Evolutionary conservation across 225 moss, liverwort and hornwort species (phyloP).

Genomic region (Takakia lepidozioides): DNA sequence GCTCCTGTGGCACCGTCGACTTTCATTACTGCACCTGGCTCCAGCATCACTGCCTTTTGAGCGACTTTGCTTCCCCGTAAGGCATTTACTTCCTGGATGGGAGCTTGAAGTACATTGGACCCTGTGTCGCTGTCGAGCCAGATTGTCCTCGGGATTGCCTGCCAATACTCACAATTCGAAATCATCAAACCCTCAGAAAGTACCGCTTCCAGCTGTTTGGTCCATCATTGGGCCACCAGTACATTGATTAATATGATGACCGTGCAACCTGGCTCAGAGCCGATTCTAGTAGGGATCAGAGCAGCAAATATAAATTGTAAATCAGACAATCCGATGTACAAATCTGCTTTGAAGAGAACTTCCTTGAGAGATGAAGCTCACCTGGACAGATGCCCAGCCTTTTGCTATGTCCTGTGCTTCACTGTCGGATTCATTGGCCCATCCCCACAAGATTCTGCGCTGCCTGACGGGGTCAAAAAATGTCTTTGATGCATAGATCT

Average conservation of each 20-base stretch:
- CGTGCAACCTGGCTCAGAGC: too few relatives aligned
- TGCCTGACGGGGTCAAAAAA: slow-evolving; percentile 47
- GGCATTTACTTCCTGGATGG: slow-evolving; percentile 55
- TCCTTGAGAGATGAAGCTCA: too few relatives aligned
- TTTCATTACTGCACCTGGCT: slow-evolving; percentile 37
- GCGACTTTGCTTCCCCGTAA: slow-evolving; percentile 32
- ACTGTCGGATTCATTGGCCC: slow-evolving; percentile 86
- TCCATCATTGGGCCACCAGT: too few relatives aligned
- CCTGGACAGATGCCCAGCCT: slow-evolving; percentile 90
- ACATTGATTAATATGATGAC: too few relatives aligned
- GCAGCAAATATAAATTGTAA: too few relatives aligned
- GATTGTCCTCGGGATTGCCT: slow-evolving; percentile 69
- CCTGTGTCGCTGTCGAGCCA: slow-evolving; percentile 39
- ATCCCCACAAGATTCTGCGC: slow-evolving; percentile 75
- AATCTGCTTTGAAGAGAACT: too few relatives aligned
- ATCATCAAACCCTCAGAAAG: too few relatives aligned
- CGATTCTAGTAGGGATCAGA: too few relatives aligned
- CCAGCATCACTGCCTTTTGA: slow-evolving; percentile 15
- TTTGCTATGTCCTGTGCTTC: slow-evolving; percentile 47
- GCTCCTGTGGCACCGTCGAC: slow-evolving; percentile 31
- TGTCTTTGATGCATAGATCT: slow-evolving; percentile 77
- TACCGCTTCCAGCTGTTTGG: too few relatives aligned
- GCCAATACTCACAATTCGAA: slow-evolving; percentile 8
- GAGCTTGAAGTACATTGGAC: slow-evolving; percentile 48
- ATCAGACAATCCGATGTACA: too few relatives aligned